These are phyloP conservation scores for Pseudogymnoascus sp. DNA, from an alignment of 2,329 filamentous ascomycete species.

Conservation along the genomic window DNA sequence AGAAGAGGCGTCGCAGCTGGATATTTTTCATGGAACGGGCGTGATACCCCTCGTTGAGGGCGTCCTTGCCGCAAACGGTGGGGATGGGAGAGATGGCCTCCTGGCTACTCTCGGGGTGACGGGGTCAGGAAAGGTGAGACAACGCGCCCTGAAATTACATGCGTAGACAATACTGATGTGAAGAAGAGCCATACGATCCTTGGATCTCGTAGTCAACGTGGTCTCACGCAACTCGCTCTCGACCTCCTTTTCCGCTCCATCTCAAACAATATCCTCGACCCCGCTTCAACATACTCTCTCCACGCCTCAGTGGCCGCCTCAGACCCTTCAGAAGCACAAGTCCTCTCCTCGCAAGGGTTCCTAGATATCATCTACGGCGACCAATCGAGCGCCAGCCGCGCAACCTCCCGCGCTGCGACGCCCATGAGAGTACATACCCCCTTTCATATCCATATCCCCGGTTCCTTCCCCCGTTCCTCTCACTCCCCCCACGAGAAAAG, in stretches of 20 bases:
- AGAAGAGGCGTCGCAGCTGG: slow-evolving; percentile 73
- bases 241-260: slow-evolving; percentile 84
- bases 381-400: slow-evolving; percentile 43
- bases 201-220: slow-evolving; percentile 76
- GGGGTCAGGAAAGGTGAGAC: slow-evolving; percentile 80
- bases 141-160: neutral
- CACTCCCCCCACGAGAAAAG: neutral
- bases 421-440: slow-evolving; percentile 55
- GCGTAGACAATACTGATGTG: slow-evolving; percentile 10
- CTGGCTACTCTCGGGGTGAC: slow-evolving; percentile 90
- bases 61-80: slow-evolving; percentile 63
- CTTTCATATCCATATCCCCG: slow-evolving; percentile 15
- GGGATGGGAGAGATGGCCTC: slow-evolving; percentile 78
- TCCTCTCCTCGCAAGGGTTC: slow-evolving; percentile 67
- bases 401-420: slow-evolving; percentile 58
- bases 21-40: slow-evolving; percentile 75
- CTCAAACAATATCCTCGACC: slow-evolving; percentile 60
- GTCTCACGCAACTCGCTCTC: slow-evolving; percentile 83
- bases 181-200: slow-evolving; percentile 87
- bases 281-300: slow-evolving; percentile 47
- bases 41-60: slow-evolving; percentile 70
- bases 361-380: slow-evolving; percentile 73
- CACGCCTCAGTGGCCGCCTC: slow-evolving; percentile 67
- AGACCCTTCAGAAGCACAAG: slow-evolving; percentile 72
- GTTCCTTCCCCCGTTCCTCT: slow-evolving; percentile 18